These are phyloP conservation scores for Parastagonospora avenae DNA, from an alignment of 2,329 filamentous ascomycete species.

Conservation along the genomic window DNA sequence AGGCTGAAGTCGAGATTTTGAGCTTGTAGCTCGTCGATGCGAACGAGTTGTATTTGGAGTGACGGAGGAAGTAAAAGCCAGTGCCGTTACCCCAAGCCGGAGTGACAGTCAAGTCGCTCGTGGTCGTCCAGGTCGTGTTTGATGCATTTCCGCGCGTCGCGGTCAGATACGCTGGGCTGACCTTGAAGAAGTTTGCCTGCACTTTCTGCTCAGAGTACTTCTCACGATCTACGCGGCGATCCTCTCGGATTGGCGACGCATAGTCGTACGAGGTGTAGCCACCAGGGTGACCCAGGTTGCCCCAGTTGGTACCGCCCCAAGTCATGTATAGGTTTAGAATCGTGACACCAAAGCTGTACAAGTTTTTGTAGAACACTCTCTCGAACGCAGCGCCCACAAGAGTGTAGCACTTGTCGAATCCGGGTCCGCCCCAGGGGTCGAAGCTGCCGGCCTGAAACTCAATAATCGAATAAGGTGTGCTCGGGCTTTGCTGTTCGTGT, in stretches of 20 bases:
- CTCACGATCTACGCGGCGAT: slow-evolving; percentile 69
- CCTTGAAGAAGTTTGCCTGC: slow-evolving; percentile 74
- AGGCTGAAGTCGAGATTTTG: slow-evolving; percentile 64
- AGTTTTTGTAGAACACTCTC: slow-evolving; percentile 80
- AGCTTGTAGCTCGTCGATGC: slow-evolving; percentile 66
- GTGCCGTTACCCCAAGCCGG: slow-evolving; percentile 62
- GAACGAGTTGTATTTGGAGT: slow-evolving; percentile 67
- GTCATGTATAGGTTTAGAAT: slow-evolving; percentile 80
- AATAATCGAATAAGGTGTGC: slow-evolving; percentile 67
- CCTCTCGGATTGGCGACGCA: slow-evolving; percentile 69
- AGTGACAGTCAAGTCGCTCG: slow-evolving; percentile 62
- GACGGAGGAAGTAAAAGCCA: slow-evolving; percentile 69
- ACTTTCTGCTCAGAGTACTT: slow-evolving; percentile 83
- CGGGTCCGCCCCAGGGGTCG: slow-evolving; percentile 75
- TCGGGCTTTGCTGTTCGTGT: slow-evolving; percentile 66
- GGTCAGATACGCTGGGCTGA: slow-evolving; percentile 71
- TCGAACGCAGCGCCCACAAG: slow-evolving; percentile 76
- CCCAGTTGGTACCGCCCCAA: slow-evolving; percentile 83
- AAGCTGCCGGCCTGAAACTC: slow-evolving; percentile 76
- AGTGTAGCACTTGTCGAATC: slow-evolving; percentile 69
- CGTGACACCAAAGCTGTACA: slow-evolving; percentile 67
- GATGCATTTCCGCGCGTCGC: slow-evolving; percentile 43
- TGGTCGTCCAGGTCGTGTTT: slow-evolving; percentile 42
- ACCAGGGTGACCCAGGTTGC: slow-evolving; percentile 67
- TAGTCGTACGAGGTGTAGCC: slow-evolving; percentile 64